Percentiles rank a stretch among this genome's conserved stretches.
Evolutionary conservation across 176 grass and related monocot species (phyloP).

Genomic region (Musa beccarii): DNA sequence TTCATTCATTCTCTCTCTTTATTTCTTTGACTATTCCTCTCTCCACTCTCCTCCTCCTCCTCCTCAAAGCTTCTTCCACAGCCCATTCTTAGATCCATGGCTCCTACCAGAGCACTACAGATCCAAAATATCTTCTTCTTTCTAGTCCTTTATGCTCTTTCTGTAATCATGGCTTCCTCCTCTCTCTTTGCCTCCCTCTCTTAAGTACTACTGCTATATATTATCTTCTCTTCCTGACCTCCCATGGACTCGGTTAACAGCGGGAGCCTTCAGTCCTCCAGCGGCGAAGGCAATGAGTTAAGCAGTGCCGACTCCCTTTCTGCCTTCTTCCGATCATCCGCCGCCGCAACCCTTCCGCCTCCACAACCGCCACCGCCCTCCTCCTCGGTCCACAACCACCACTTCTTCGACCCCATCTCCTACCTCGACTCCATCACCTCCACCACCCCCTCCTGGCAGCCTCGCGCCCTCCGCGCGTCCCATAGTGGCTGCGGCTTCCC

Average conservation of each 20-base stretch:
- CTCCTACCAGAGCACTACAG: not conserved
- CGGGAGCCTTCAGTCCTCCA: conserved; percentile 63
- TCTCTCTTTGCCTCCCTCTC: not conserved
- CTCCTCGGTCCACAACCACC: not conserved
- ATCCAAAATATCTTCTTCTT: conserved; percentile 20
- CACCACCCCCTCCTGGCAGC: not conserved
- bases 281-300: conserved; percentile 49
- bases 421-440: conserved; percentile 26
- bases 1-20: conserved; percentile 2
- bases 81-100: not conserved
- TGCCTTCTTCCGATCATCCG: conserved; percentile 30
- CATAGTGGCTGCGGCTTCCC: not conserved
- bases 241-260: conserved; percentile 74
- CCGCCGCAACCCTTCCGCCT: conserved; percentile 16
- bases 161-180: not conserved
- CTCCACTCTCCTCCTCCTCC: not conserved
- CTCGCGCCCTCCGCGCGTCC: conserved; percentile 8
- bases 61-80: not conserved
- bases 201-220: not conserved
- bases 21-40: conserved; percentile 15
- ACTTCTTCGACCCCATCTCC: not conserved
- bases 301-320: conserved; percentile 14
- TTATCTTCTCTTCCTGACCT: not conserved
- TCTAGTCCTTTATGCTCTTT: not conserved
- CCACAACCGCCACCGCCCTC: conserved; percentile 13